Conservation (phyloP, 352 stramenopile genomes). For the Globisporangium spiculum region DNA sequence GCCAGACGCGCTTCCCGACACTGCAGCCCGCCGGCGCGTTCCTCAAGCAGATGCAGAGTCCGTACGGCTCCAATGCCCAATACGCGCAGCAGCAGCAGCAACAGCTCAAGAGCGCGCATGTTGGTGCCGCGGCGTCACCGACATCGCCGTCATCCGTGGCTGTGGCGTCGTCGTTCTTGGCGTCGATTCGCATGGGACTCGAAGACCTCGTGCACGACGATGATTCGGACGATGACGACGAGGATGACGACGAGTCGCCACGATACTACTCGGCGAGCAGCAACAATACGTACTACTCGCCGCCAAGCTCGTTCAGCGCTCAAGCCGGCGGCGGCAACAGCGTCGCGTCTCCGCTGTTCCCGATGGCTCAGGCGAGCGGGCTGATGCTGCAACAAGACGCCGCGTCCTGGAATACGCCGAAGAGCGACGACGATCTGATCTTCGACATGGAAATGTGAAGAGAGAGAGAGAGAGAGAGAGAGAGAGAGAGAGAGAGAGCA, state of each 20-base stretch:
- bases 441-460: slow-evolving; percentile 25
- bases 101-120: slow-evolving; percentile 5
- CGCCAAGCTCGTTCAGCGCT: slow-evolving; percentile 9
- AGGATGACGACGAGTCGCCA: slow-evolving; percentile 6
- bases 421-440: slow-evolving; percentile 21
- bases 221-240: slow-evolving; percentile 14
- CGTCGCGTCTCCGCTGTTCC: background rate
- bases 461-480: background rate
- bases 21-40: slow-evolving; percentile 20
- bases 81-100: slow-evolving; percentile 1
- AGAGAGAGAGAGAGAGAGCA: background rate
- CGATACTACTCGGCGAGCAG: slow-evolving; percentile 19
- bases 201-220: slow-evolving; percentile 20
- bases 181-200: slow-evolving; percentile 20
- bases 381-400: background rate
- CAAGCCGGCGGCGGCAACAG: background rate
- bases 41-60: slow-evolving; percentile 18
- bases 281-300: slow-evolving; percentile 21
- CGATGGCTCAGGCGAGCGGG: background rate
- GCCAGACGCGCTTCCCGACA: slow-evolving; percentile 14
- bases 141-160: slow-evolving; percentile 18
- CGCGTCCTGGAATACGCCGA: background rate
- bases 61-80: background rate
- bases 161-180: slow-evolving; percentile 17
- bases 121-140: slow-evolving; percentile 1